Base-by-base conservation (phyloP, 345 rosid genomes). In the Kernera saxatilis region DNA sequence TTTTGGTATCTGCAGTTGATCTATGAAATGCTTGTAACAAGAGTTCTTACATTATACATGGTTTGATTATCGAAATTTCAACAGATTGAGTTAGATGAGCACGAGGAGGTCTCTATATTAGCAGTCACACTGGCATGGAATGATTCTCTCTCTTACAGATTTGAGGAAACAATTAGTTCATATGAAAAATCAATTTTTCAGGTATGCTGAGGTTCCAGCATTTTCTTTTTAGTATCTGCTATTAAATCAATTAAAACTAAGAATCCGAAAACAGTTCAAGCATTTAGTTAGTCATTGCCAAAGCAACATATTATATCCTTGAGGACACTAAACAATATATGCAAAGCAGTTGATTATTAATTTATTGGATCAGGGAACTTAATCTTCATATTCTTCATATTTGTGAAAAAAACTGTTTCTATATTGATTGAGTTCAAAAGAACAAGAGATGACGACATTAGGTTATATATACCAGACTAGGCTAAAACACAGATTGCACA, bases 1-100 rank as follows among this genome's bases (percentile, higher is more conserved):
- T 72, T 56, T 55, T 67, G 17, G 26, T 51, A 52, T 68, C 14
- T 43, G 4, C n/a, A 27, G 18, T 67, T 59, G 57, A 25, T 51
- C 44, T 30, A 45, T 44, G 29, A 53, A 69, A 19, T 57, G 51
- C 40, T 52, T 45, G 46, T 36, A 56, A 39, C 30, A 52, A 35
- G 58, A 25, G 8, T 60, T 61, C 60, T 61, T 44, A 50, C 21
- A 22, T 17, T 53, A 27, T 45, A 44, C 36, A 43, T 70, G 5
- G 27, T 70, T 40, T 68, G 8, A 14, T 29, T 27, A 3, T 22
- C 56, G 21, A 51, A 67, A 22, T 71, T 53, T 75, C 37, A 75
- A 80, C 93, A 93, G 98, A 82, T 93, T 23, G 98, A 93, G 78
- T 79, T 90, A 78, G 86, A 83, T 75, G 96, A 93, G 82, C 77